Evolutionary conservation across 257 asterid genomes (phyloP).

Genomic region (Solanum sitiens): DNA sequence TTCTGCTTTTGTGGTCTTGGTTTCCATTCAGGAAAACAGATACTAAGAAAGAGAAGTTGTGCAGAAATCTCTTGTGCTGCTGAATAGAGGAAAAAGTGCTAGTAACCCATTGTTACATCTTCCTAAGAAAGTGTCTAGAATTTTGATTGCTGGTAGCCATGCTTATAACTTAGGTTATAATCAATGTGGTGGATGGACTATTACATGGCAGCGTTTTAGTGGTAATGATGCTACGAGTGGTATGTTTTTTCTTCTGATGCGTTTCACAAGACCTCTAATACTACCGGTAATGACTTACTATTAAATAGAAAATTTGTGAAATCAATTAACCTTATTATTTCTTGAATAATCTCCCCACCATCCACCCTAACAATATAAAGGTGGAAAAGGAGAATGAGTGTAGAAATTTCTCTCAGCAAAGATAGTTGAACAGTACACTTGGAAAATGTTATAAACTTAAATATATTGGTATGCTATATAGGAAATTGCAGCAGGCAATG

Average conservation of each 20-base stretch:
- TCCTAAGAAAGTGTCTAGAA: too few relatives aligned
- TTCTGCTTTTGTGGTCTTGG: too few relatives aligned
- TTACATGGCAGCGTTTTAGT: constrained; percentile 18
- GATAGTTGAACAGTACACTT: not conserved
- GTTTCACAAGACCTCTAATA: not conserved
- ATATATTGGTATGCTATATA: not conserved
- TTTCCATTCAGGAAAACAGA: too few relatives aligned
- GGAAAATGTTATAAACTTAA: not conserved
- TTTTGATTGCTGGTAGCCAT: too few relatives aligned
- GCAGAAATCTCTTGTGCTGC: too few relatives aligned
- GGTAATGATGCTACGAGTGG: constrained; percentile 62
- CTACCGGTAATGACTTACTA: not conserved
- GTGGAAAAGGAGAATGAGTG: too few relatives aligned
- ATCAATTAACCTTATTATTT: not conserved
- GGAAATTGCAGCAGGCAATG: not conserved
- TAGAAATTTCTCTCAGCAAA: not conserved
- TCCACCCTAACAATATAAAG: not conserved
- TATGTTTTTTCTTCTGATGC: constrained; percentile 2
- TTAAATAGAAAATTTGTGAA: not conserved
- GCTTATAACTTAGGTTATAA: too few relatives aligned
- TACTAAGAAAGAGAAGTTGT: too few relatives aligned
- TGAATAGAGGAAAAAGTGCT: too few relatives aligned
- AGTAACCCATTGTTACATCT: too few relatives aligned
- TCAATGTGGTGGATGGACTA: too few relatives aligned
- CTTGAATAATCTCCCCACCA: not conserved